Evolutionary conservation across 2,329 filamentous ascomycete genomes (phyloP), one percentile per base, ranked within the genome.

Genomic region (Teratosphaeria viscida): DNA sequence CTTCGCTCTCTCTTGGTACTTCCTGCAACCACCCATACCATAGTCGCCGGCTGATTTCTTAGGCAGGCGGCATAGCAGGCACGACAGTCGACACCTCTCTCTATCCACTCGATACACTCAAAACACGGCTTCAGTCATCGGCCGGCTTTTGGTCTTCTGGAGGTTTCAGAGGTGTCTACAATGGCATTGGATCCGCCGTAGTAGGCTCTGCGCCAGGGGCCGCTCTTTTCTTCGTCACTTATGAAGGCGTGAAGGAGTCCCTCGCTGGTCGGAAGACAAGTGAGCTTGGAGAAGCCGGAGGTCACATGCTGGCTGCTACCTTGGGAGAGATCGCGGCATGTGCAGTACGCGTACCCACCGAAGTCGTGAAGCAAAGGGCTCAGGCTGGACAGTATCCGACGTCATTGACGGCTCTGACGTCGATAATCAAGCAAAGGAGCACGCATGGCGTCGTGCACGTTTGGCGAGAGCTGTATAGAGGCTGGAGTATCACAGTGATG

Each of bases 41-140:
- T 53, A 35, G 35, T 54, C 37, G 16, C 27, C 35, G 5, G 34
- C 35, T 39, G 12, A 53, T 52, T 57, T 26, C 56, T 54, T 68
- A 87, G 80, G 90, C 94, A 67, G 94, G 94, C 74, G 94, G 86
- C 71, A 79, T 96, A 66, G 94, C 94, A 66, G 94, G 94, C 72
- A 94, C 94, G 55, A 95, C 92, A 14, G 94, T 97, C 75, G 94
- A 99, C 82, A 86, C 96, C 70, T 91, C 91, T 59, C 89, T 99
- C 72, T 99, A 89, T 79, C 94, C 94, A 0, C 90, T 99, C 80
- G 95, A 99, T 82, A 99, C 94, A 0, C 86, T 99, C 72, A 99
- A 99, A 78, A 99, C 95, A 52, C 91, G 94, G 16, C 89, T 99
- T 6, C 94, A 99, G 78, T 90, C 91, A 64, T 83, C 83, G 55